Evolutionary conservation across 129 eudicot genomes (phyloP).

Genomic region (Pseudognaphalium luteoalbum): DNA sequence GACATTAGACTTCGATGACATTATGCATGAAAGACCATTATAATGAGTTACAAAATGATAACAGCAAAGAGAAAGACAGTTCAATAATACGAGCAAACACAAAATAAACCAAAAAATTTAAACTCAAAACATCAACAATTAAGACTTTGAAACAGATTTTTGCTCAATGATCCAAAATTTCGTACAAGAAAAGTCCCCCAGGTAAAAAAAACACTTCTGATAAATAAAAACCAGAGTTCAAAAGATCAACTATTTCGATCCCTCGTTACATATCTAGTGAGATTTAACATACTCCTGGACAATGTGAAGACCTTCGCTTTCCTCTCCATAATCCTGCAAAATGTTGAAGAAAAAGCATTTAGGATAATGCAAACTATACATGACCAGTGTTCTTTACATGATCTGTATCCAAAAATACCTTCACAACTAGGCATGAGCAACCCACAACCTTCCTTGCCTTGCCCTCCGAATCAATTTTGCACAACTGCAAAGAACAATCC

Average conservation of each 20-base stretch:
- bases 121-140: not conserved
- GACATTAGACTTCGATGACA: no score
- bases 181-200: constrained; percentile 20
- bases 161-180: constrained; percentile 24
- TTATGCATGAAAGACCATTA: no score
- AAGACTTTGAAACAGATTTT: not conserved
- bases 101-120: not conserved
- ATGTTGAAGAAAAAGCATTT: no score
- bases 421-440: constrained; percentile 92
- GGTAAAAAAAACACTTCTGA: not conserved
- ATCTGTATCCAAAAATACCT: constrained; percentile 37
- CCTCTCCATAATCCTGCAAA: constrained; percentile 85
- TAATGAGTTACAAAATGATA: no score
- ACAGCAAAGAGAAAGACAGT: no score
- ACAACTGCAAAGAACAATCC: constrained; percentile 47
- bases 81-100: no score
- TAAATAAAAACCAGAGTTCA: constrained; percentile 9
- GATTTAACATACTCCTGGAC: constrained; percentile 83
- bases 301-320: constrained; percentile 79
- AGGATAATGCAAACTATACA: no score
- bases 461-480: constrained; percentile 98
- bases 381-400: not conserved
- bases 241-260: not conserved
- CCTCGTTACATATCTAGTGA: constrained; percentile 38
- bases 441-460: constrained; percentile 96